Percentiles rank a stretch among this genome's conserved stretches.
These are phyloP conservation scores for maize (Zea mays) DNA, from an alignment of 176 grass and related monocot genomes.

Conservation along the genomic window DNA sequence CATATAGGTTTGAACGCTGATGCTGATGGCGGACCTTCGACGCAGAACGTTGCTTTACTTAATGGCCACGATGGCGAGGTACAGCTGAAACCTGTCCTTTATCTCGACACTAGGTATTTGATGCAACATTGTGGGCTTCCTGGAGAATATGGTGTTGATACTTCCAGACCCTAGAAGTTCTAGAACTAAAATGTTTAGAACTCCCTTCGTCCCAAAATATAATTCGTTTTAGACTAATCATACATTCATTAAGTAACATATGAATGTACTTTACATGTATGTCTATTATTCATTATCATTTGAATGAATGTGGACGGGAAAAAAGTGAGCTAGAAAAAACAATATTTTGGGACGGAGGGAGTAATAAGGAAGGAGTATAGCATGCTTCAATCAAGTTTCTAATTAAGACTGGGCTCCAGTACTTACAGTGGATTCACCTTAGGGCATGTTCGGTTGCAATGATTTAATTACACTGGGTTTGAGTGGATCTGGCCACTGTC, in stretches of 20 bases:
- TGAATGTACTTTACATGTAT: too few relatives aligned
- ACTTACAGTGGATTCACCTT: slow-evolving; percentile 16
- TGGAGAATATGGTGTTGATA: background rate
- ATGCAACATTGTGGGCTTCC: slow-evolving; percentile 1
- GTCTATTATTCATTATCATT: too few relatives aligned
- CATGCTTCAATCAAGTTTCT: slow-evolving; percentile 17
- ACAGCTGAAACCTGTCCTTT: slow-evolving; percentile 23
- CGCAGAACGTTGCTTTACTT: slow-evolving; percentile 76
- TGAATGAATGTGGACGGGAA: too few relatives aligned
- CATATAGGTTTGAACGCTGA: slow-evolving; percentile 62
- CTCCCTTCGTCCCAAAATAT: too few relatives aligned
- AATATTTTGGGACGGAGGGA: too few relatives aligned
- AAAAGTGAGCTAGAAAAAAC: too few relatives aligned
- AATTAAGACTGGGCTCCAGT: background rate
- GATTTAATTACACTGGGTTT: too few relatives aligned
- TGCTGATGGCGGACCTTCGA: slow-evolving; percentile 50
- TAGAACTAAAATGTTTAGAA: background rate
- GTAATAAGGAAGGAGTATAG: slow-evolving; percentile 13
- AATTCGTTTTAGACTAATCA: too few relatives aligned
- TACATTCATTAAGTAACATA: too few relatives aligned
- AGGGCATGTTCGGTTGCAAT: background rate
- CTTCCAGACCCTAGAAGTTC: background rate
- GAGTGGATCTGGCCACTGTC: too few relatives aligned
- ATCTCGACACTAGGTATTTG: slow-evolving; percentile 1
- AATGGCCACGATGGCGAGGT: slow-evolving; percentile 74